Percentiles rank a stretch among this genome's conserved stretches.
phyloP scores from a whole-genome alignment of 805 yeast species.

The Ogataea pignaliae region DNA sequence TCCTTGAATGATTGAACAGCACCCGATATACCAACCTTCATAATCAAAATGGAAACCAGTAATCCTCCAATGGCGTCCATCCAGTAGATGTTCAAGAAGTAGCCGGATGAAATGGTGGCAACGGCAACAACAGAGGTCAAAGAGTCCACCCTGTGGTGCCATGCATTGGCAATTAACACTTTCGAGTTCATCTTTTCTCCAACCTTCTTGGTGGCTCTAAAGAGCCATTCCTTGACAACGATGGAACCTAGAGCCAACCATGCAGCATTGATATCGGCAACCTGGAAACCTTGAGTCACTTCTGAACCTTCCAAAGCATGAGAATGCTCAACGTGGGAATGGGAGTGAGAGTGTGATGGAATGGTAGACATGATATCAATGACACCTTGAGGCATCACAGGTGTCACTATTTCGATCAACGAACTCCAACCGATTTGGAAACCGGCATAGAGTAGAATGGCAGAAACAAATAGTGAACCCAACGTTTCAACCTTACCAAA shows the following conservation, averaged over 20 bases:
- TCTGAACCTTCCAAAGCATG: constrained; percentile 29
- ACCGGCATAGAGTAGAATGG: constrained; percentile 82
- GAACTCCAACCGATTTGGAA: constrained; percentile 87
- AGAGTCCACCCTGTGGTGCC: constrained; percentile 97
- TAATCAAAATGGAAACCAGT: constrained; percentile 73
- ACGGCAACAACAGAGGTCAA: constrained; percentile 89
- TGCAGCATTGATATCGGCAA: constrained; percentile 83
- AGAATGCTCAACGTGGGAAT: constrained; percentile 33
- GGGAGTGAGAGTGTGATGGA: constrained; percentile 53
- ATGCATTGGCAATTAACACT: constrained; percentile 92
- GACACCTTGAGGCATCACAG: constrained; percentile 57
- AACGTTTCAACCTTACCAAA: constrained; percentile 91
- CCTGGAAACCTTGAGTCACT: constrained; percentile 26
- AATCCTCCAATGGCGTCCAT: constrained; percentile 92
- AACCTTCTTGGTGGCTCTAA: constrained; percentile 72
- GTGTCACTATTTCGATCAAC: constrained; percentile 60
- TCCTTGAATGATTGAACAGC: constrained; percentile 67
- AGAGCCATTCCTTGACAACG: constrained; percentile 82
- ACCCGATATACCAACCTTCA: constrained; percentile 80
- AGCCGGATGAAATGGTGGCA: constrained; percentile 81
- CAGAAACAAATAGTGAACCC: constrained; percentile 85
- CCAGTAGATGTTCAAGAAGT: constrained; percentile 72
- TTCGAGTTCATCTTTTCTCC: constrained; percentile 78
- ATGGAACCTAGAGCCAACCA: constrained; percentile 94
- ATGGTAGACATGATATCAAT: constrained; percentile 48